Conservation (phyloP, 495 filamentous ascomycete species). For the Penicillium odoratum region DNA sequence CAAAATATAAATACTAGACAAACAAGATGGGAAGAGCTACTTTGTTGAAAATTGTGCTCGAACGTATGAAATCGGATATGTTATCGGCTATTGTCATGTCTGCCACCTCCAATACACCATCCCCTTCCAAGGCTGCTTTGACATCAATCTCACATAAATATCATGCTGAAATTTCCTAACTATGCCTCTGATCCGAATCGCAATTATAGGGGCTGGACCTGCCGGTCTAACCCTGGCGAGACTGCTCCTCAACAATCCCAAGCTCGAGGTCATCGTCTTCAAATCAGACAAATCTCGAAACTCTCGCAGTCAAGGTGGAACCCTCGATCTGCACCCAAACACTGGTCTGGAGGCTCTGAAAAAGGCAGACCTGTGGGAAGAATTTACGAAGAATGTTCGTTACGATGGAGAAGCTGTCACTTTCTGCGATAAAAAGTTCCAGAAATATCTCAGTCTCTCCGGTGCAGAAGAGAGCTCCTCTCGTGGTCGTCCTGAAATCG, state of each 20-base stretch:
- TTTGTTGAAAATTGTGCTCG: too few relatives aligned
- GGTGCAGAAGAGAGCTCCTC: constrained; percentile 10
- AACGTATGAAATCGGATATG: too few relatives aligned
- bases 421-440: constrained; percentile 20
- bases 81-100: too few relatives aligned
- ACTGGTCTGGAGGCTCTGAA: constrained; percentile 53
- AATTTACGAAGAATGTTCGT: constrained; percentile 47
- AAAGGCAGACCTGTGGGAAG: constrained; percentile 47
- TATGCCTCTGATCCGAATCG: constrained; percentile 27
- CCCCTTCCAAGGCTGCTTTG: too few relatives aligned
- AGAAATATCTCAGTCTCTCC: constrained; percentile 14
- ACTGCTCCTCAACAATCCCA: constrained; percentile 44
- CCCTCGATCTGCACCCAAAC: constrained; percentile 54
- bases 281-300: constrained; percentile 44
- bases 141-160: too few relatives aligned
- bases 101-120: too few relatives aligned
- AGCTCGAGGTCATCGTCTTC: constrained; percentile 41
- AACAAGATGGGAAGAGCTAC: too few relatives aligned
- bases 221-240: constrained; percentile 54
- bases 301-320: constrained; percentile 48
- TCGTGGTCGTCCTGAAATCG: constrained; percentile 32
- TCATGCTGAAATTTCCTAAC: not conserved
- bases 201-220: constrained; percentile 49
- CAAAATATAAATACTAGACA: too few relatives aligned
- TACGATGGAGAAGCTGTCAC: constrained; percentile 43